A percentile compares a stretch with the other conserved stretches of the same genome.
Evolutionary conservation across 2,329 filamentous ascomycete genomes (phyloP).

Genomic region (Chaetomiaceae sp.): DNA sequence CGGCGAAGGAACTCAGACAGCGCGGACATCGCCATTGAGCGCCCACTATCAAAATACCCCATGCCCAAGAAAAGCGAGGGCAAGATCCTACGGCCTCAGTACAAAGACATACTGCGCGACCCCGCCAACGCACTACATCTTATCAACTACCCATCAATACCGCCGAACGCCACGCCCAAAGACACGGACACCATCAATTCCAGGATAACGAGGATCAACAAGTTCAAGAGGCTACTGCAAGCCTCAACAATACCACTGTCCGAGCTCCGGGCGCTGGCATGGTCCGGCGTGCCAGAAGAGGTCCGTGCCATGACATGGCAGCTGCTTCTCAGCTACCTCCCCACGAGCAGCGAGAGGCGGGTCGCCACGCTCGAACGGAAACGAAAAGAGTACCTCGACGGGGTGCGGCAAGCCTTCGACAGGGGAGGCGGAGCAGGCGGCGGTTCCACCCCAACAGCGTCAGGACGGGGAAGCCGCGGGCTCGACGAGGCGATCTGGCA

Average conservation of each 20-base stretch:
- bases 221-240: slow-evolving; percentile 94
- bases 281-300: slow-evolving; percentile 92
- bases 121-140: slow-evolving; percentile 93
- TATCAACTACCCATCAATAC: slow-evolving; percentile 76
- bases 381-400: slow-evolving; percentile 92
- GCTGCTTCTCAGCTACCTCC: slow-evolving; percentile 86
- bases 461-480: slow-evolving; percentile 38
- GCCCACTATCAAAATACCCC: slow-evolving; percentile 76
- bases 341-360: slow-evolving; percentile 90
- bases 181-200: slow-evolving; percentile 82
- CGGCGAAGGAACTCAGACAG: slow-evolving; percentile 70
- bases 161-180: slow-evolving; percentile 69
- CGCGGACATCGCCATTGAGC: slow-evolving; percentile 88
- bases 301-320: slow-evolving; percentile 99
- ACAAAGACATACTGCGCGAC: slow-evolving; percentile 86
- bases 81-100: slow-evolving; percentile 93
- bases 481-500: slow-evolving; percentile 98
- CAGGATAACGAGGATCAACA: slow-evolving; percentile 90
- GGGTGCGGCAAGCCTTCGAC: slow-evolving; percentile 69
- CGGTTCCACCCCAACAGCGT: slow-evolving; percentile 17
- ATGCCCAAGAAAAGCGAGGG: slow-evolving; percentile 84
- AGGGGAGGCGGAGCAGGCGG: slow-evolving; percentile 45
- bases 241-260: slow-evolving; percentile 80
- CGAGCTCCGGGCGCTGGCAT: slow-evolving; percentile 78
- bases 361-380: slow-evolving; percentile 89